Base-by-base conservation (phyloP, 352 stramenopile species). In the Phytopythium montanum region DNA sequence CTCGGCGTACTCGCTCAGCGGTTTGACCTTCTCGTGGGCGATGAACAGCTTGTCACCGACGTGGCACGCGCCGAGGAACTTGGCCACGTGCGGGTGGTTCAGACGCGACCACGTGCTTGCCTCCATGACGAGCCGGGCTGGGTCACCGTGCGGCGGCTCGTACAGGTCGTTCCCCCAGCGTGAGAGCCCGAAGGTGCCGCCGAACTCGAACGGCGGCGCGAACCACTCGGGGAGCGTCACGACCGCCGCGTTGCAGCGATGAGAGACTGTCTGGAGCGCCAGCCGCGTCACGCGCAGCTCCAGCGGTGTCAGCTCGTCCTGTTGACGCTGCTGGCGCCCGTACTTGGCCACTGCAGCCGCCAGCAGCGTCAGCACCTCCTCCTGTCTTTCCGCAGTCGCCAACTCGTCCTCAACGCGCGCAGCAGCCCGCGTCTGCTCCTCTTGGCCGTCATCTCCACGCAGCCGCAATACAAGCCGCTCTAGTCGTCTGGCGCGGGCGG, bases 61-160 rank as follows among this genome's bases (percentile, higher is more conserved):
- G n/a, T 57, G 52, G 34, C 52, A 57, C 52, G 52, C 52, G 21
- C 52, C 52, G 34, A 57, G 31, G 23, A 57, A 57, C 52, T 57
- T 57, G 52, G 34, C 52, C 29, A 57, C 33, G 16, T 55, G 50
- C 13, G 50, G 50, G 50, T 55, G 50, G 18, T 55, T 55, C 29
- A 55, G 29, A 28, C n/a, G 50, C 0, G 34, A 48, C 52, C 52
- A 57, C 7, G 25, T 49, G 16, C 14, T 46, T 2, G 52, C 34
- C 34, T 57, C 34, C 14, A 9, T 2, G 21, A 48, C 19, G 36
- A 57, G 25, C 5, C 33, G 34, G 14, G 29, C n/a, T 10, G n/a
- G 23, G 21, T 45, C 34, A 1, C 23, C 19, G 34, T 48, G 19
- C 2, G 21, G 9, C 8, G 52, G 52, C 13, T 23, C 13, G 23